Base-by-base conservation (phyloP, 768 basidiomycete species). In the Pholiota microspora region DNA sequence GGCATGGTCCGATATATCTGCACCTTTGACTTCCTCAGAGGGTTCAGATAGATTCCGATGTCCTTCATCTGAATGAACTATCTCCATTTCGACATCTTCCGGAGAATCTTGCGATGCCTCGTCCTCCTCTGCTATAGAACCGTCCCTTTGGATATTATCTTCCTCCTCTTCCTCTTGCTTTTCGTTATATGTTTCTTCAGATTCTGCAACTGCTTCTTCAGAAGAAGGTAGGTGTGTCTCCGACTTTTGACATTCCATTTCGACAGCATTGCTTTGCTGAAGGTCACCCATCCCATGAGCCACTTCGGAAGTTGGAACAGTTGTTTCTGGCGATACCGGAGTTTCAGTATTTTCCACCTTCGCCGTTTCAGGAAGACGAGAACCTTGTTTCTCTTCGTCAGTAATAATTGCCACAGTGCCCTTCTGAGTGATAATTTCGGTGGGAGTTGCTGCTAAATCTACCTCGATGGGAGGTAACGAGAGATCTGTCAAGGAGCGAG, bases 141-240 rank as follows among this genome's bases (percentile, higher is more conserved):
- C 58, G 31, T 59, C 57, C 28, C 55, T 57, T 23, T 56, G 38
- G 10, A 36, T 28, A 5, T 58, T 51, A 16, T 58, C 61, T 31
- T 67, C 66, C 56, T 69, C 61, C 16, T 61, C 61, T 16, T 61
- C 57, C 45, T 66, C 62, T 45, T 64, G 60, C 31, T 62, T 59
- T 51, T 60, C 45, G 23, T 40, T 47, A 32, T 56, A 62, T n/a
- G n/a, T n/a, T 49, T 40, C 35, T 15, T 45, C 32, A 27, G 50
- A 46, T 35, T 53, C 56, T 27, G 40, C 7, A 18, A 12, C 35
- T 12, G 40, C 53, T 25, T 44, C 32, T 27, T 55, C 59, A 12
- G 31, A 8, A 9, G 12, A 34, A 29, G 16, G 25, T 12, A 4
- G 35, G n/a, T 48, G 35, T 10, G 34, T 32, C 47, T 49, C 47